Evolutionary conservation across 2,329 filamentous ascomycete species (phyloP).

Genomic region (Penicillium sp.): DNA sequence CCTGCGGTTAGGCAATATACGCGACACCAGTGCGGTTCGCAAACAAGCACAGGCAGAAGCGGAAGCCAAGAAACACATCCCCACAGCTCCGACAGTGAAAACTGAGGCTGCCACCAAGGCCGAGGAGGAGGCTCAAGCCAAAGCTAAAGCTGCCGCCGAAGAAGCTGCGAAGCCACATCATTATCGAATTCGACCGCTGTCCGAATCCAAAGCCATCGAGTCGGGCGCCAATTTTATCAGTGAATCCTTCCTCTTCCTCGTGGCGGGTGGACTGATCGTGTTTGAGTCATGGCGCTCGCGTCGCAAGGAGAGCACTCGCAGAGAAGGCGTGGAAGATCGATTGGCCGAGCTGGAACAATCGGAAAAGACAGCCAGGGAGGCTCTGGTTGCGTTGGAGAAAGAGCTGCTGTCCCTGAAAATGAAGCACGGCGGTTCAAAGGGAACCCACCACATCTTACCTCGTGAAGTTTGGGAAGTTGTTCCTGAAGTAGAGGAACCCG

Average conservation of each 20-base stretch:
- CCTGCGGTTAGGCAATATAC: constrained; percentile 58
- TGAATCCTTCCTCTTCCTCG: constrained; percentile 60
- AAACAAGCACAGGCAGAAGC: constrained; percentile 47
- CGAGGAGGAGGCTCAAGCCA: constrained; percentile 46
- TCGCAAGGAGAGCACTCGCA: constrained; percentile 54
- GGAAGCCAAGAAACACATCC: constrained; percentile 49
- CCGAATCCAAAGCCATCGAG: constrained; percentile 63
- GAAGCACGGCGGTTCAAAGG: constrained; percentile 30
- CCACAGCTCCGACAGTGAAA: constrained; percentile 53
- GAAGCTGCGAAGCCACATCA: constrained; percentile 45
- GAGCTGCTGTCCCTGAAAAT: constrained; percentile 40
- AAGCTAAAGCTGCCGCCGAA: constrained; percentile 37
- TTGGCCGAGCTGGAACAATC: constrained; percentile 53
- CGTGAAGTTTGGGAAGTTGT: constrained; percentile 35
- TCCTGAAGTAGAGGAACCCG: constrained; percentile 9
- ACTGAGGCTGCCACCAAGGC: constrained; percentile 55
- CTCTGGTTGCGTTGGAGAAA: constrained; percentile 42
- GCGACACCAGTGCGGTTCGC: constrained; percentile 51
- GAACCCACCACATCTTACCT: constrained; percentile 33
- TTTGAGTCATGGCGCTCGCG: constrained; percentile 57
- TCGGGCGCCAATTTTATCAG: constrained; percentile 64
- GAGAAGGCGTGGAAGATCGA: constrained; percentile 56
- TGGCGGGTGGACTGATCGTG: constrained; percentile 57
- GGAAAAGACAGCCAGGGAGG: constrained; percentile 36
- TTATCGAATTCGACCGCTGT: constrained; percentile 57